Percentiles rank a stretch among this genome's conserved stretches.
These are phyloP conservation scores for Colletotrichum agaves DNA, from an alignment of 2,329 filamentous ascomycete genomes.

Conservation along the genomic window DNA sequence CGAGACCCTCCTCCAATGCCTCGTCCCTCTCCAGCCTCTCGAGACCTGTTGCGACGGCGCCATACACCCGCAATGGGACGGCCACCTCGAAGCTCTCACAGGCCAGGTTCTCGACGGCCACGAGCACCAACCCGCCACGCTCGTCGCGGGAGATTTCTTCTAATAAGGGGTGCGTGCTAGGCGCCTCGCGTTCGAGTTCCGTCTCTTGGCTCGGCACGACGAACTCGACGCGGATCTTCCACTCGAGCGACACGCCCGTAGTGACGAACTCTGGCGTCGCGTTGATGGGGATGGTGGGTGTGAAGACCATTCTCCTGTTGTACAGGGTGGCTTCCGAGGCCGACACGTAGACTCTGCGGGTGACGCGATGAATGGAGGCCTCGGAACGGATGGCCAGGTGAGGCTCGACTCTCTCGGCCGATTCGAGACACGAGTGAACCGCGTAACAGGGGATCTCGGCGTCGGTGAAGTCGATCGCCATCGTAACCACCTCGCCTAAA, in stretches of 20 bases:
- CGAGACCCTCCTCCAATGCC: constrained; percentile 58
- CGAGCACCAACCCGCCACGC: constrained; percentile 76
- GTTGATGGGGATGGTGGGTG: constrained; percentile 81
- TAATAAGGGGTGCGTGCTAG: constrained; percentile 65
- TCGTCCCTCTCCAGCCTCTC: constrained; percentile 67
- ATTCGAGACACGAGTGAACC: constrained; percentile 85
- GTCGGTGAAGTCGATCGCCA: constrained; percentile 84
- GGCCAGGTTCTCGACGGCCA: constrained; percentile 79
- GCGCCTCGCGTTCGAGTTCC: constrained; percentile 30
- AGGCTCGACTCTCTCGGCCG: constrained; percentile 83
- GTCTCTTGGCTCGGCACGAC: constrained; percentile 70
- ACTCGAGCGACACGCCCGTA: constrained; percentile 85
- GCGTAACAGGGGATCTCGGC: constrained; percentile 87
- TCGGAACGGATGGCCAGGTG: constrained; percentile 85
- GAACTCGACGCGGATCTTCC: constrained; percentile 92
- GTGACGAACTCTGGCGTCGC: constrained; percentile 95
- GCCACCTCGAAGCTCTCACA: constrained; percentile 93
- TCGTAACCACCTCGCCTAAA: constrained; percentile 86
- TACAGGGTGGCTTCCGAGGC: constrained; percentile 87
- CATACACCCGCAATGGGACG: constrained; percentile 86
- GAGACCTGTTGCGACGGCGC: constrained; percentile 66
- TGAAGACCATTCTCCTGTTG: constrained; percentile 81
- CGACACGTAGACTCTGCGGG: constrained; percentile 81
- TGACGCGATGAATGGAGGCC: constrained; percentile 87
- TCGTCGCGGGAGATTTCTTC: constrained; percentile 85